Base-by-base conservation (phyloP, 2,329 filamentous ascomycete species). In the Verticillium tricorpus region DNA sequence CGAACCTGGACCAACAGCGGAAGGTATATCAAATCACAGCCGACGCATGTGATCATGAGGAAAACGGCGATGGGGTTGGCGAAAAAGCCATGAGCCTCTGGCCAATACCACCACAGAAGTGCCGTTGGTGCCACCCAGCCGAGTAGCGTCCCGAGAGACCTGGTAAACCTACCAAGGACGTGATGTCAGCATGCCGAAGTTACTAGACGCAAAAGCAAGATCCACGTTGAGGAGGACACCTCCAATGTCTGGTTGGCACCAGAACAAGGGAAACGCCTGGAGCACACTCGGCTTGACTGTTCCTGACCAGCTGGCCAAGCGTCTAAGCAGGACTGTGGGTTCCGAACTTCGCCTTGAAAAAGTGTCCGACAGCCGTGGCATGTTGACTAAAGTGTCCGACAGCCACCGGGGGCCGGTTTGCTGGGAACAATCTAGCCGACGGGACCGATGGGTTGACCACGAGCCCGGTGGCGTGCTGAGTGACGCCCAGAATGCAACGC, bases 71-170 rank as follows among this genome's bases (percentile, higher is more conserved):
- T 68, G 0, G 77, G 79, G 35, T 75, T 76, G 57, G 75, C 70
- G 34, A 80, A 76, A 66, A 81, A 84, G 12, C 74, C 75, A 66
- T 83, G 78, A 1, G 80, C 77, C 61, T 82, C 81, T 3, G 79
- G 80, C 81, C 81, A 83, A 65, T 76, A 76, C 71, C 76, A 80
- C 79, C 79, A 82, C n/a, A 79, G 68, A 54, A 80, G 65, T 9
- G 69, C 69, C 59, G 76, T 77, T 54, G 71, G 72, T 12, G 75
- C 61, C 5, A 76, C 71, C 19, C 82, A 69, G 2, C 80, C 79
- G 62, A 76, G 69, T 9, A 80, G 59, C 1, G 78, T 77, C 5
- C 80, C 80, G 2, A 77, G 61, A 14, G 75, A 73, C 58, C 81
- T 76, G 35, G 74, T 77, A 34, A 77, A 71, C 79, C 80, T 83